Evolutionary conservation across 2,329 filamentous ascomycete species (phyloP).

Genomic region (Botrytis aclada): DNA sequence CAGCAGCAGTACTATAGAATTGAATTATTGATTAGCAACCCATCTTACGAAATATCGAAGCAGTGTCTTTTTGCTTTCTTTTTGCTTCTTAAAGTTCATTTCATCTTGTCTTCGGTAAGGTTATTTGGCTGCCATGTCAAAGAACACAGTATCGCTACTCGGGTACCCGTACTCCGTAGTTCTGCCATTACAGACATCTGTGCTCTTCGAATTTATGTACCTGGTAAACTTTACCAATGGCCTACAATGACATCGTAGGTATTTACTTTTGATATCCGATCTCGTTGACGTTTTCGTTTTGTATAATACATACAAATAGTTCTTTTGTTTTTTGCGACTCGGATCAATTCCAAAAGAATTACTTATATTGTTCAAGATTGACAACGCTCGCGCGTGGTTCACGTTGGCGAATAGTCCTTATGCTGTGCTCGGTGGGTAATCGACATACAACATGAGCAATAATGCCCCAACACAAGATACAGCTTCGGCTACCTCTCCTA

Average conservation of each 20-base stretch:
- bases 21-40: neutral
- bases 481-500: constrained; percentile 23
- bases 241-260: neutral
- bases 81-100: neutral
- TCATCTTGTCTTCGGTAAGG: neutral
- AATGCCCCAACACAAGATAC: constrained; percentile 28
- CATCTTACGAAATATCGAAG: neutral
- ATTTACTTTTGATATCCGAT: neutral
- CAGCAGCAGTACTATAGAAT: constrained; percentile 13
- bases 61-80: neutral
- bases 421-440: constrained; percentile 22
- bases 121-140: neutral
- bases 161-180: constrained; percentile 17
- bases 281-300: neutral
- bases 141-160: constrained; percentile 15
- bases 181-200: constrained; percentile 13
- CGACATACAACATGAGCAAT: constrained; percentile 33
- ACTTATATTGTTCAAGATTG: neutral
- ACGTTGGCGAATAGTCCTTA: constrained; percentile 9
- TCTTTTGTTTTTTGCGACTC: neutral
- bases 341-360: neutral
- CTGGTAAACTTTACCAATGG: neutral
- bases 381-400: neutral
- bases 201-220: constrained; percentile 9
- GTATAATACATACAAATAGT: neutral